phyloP scores from a whole-genome alignment of 768 basidiomycete species.

The Termitomyces eurrhizus region DNA sequence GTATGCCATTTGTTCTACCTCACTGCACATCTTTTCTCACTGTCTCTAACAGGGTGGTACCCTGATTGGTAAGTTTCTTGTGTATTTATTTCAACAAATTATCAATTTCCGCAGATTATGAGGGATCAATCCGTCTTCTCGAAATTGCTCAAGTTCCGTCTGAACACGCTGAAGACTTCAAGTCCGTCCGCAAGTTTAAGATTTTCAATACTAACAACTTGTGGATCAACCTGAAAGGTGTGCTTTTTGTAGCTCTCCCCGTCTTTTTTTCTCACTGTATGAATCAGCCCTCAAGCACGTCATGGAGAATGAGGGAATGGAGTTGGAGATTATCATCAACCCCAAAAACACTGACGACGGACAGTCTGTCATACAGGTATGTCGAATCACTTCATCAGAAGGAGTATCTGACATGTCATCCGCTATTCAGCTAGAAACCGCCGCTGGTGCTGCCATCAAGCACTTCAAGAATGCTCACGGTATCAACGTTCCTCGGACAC shows the following conservation, averaged over 20 bases:
- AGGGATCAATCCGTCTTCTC: slow-evolving; percentile 81
- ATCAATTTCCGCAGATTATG: slow-evolving; percentile 50
- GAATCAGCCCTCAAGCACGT: slow-evolving; percentile 77
- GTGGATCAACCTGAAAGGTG: slow-evolving; percentile 77
- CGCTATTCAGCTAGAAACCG: slow-evolving; percentile 69
- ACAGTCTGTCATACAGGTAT: slow-evolving; percentile 74
- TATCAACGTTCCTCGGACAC: slow-evolving; percentile 90
- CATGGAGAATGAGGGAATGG: slow-evolving; percentile 83
- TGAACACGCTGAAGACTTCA: slow-evolving; percentile 94
- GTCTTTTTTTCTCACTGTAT: neutral
- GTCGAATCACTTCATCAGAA: neutral
- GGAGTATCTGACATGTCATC: neutral
- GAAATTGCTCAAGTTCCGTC: slow-evolving; percentile 94
- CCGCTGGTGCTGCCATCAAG: slow-evolving; percentile 92
- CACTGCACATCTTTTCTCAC: neutral
- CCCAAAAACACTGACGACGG: slow-evolving; percentile 86
- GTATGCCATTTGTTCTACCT: slow-evolving; percentile 1
- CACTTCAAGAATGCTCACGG: slow-evolving; percentile 90
- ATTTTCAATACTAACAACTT: slow-evolving; percentile 88
- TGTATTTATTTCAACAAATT: neutral
- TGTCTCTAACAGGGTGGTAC: slow-evolving; percentile 61
- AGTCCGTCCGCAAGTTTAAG: slow-evolving; percentile 89
- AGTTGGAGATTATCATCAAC: slow-evolving; percentile 95
- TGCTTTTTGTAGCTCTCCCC: slow-evolving; percentile 9
- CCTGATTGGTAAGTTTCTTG: slow-evolving; percentile 49